These are phyloP conservation scores for Phytopythium cucurbitacearum DNA, from an alignment of 352 stramenopile genomes.

Conservation along the genomic window DNA sequence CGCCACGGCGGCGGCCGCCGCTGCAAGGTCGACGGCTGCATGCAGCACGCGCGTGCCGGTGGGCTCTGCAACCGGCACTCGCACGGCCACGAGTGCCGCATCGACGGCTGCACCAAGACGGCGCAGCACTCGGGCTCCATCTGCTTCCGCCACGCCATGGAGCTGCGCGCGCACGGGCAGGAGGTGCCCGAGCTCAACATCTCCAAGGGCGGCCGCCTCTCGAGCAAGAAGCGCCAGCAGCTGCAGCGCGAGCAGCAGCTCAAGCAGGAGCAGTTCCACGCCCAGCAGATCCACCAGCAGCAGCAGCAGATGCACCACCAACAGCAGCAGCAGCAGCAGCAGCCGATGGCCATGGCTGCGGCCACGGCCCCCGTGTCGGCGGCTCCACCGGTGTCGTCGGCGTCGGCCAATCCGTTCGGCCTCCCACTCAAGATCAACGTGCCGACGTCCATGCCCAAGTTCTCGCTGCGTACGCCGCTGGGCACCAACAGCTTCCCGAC, in stretches of 20 bases:
- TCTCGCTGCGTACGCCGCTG: slow-evolving; percentile 51
- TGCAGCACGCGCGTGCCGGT: slow-evolving; percentile 66
- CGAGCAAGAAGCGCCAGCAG: slow-evolving; percentile 70
- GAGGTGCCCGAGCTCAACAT: slow-evolving; percentile 74
- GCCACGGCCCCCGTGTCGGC: slow-evolving; percentile 3
- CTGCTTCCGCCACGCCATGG: slow-evolving; percentile 75
- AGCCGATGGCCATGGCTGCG: slow-evolving; percentile 22
- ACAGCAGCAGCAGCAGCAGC: slow-evolving; percentile 20
- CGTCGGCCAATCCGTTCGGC: slow-evolving; percentile 45
- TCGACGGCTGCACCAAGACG: slow-evolving; percentile 79
- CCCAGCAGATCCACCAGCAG: slow-evolving; percentile 68
- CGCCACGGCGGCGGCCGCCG: slow-evolving; percentile 63
- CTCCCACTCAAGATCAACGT: slow-evolving; percentile 74
- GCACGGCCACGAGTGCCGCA: slow-evolving; percentile 64
- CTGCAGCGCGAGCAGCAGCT: slow-evolving; percentile 63
- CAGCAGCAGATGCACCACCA: slow-evolving; percentile 31
- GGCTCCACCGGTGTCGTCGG: slow-evolving; percentile 3
- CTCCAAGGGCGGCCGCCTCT: slow-evolving; percentile 63
- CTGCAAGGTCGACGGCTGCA: slow-evolving; percentile 70
- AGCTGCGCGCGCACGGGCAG: slow-evolving; percentile 63
- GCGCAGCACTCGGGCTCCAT: slow-evolving; percentile 75
- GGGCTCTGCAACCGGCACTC: slow-evolving; percentile 76
- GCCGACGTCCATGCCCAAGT: slow-evolving; percentile 64
- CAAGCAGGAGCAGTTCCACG: slow-evolving; percentile 76
- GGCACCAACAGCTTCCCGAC: slow-evolving; percentile 62